phyloP scores from a whole-genome alignment of 768 basidiomycete genomes.

The Russula sp. region DNA sequence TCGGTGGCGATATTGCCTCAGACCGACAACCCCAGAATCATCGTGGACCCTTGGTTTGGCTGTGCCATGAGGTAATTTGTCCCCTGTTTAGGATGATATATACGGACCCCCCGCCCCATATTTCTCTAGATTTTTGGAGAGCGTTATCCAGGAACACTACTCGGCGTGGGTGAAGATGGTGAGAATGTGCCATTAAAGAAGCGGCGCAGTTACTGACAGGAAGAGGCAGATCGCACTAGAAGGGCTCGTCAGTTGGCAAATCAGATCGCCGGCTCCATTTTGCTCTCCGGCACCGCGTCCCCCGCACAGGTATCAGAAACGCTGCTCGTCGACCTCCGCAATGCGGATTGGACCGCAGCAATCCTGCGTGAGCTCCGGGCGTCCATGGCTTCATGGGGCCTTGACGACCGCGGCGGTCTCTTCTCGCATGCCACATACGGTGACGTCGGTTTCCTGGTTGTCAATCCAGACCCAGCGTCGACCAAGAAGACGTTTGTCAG shows the following conservation, averaged over 20 bases:
- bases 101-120: too few species aligned
- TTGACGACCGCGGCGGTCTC: constrained; percentile 3
- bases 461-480: background rate
- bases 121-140: constrained; percentile 4
- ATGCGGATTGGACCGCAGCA: constrained; percentile 1
- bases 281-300: constrained; percentile 12
- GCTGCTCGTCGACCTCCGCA: constrained; percentile 8
- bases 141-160: constrained; percentile 9
- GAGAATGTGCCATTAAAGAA: background rate
- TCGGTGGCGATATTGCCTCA: constrained; percentile 4
- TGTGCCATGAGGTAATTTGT: constrained; percentile 10
- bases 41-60: constrained; percentile 8
- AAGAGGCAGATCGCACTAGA: constrained; percentile 1
- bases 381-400: constrained; percentile 14
- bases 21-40: constrained; percentile 7
- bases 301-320: constrained; percentile 15
- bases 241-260: constrained; percentile 9
- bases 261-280: constrained; percentile 7
- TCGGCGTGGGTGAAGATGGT: constrained; percentile 9
- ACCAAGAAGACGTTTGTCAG: constrained; percentile 4
- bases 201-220: background rate
- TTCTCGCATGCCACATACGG: constrained; percentile 8
- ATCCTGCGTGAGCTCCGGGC: constrained; percentile 10
- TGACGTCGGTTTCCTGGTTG: constrained; percentile 10
- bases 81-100: background rate